Evolutionary conservation across 1,139 yeast species (phyloP), one percentile per base, ranked within the genome.

Genomic region (Lodderomyces metapsilosis): DNA sequence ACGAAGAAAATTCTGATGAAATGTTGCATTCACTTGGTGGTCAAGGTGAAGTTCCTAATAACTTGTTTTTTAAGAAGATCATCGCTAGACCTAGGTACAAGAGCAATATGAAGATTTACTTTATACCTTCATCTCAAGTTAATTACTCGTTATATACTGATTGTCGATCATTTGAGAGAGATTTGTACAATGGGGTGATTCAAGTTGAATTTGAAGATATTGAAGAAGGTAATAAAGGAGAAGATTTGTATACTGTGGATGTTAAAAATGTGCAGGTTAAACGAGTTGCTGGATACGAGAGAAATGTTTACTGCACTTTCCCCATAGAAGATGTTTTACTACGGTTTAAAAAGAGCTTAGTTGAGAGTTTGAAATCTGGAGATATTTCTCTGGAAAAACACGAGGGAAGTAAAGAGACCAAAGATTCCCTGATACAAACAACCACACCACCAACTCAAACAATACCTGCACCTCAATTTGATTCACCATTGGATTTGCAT

Each of bases 71-170:
- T 43, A 71, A 67, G 51, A 71, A 61, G 45, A 65, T 73, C 13
- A 65, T 75, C 27, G 80, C 80, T 4, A 57, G 81, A 43, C 81
- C 81, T 4, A 52, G 81, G 21, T 76, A 75, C 50, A 76, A 76
- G 49, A 64, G 74, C 13, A 75, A 72, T 48, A 75, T 75, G 80
- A 71, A 75, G 51, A 70, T 68, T 37, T 60, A 68, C 49, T 47
- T 76, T 15, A 59, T 76, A 10, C 76, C 65, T 39, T 54, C 59
- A 35, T 45, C 49, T 6, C 46, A 52, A 5, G 36, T 30, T n/a
- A 47, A 59, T 41, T 62, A 68, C 44, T 70, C 75, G n/a, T 50
- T 78, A 21, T 78, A 78, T 48, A 67, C 76, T 24, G 78, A 76
- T 47, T 64, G 64, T 42, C 58, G 78, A 43, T 74, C 76, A 73